Percentiles rank a stretch among this genome's conserved stretches.
Evolutionary conservation across 164 flowering plant species (phyloP).

Genomic region (Annona cherimola): DNA sequence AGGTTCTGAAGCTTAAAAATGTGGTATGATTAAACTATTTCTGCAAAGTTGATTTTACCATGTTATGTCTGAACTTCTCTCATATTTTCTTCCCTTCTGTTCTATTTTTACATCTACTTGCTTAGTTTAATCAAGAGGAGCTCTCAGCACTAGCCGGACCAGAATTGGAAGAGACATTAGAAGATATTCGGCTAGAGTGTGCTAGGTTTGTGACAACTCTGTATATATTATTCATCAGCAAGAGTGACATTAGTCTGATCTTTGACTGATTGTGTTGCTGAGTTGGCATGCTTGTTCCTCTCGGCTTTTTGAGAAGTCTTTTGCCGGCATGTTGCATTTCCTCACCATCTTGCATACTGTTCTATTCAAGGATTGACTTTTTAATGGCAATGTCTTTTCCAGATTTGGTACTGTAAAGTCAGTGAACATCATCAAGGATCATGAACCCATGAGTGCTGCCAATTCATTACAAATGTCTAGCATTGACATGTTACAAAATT

Average conservation of each 20-base stretch:
- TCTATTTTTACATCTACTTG: not conserved
- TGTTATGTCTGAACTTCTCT: constrained; percentile 2
- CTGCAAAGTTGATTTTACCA: not conserved
- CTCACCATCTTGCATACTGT: not conserved
- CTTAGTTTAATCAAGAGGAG: constrained; percentile 50
- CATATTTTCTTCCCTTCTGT: not conserved
- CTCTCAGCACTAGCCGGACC: constrained; percentile 44
- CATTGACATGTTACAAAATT: not conserved
- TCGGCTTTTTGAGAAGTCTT: not conserved
- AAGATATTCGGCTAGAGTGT: constrained; percentile 89
- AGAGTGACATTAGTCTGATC: not conserved
- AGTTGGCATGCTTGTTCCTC: not conserved
- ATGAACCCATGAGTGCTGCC: constrained; percentile 2
- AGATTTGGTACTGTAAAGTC: constrained; percentile 90
- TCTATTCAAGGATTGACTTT: not conserved
- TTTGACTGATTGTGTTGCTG: not conserved
- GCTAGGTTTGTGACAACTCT: constrained; percentile 45
- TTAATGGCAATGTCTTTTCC: constrained; percentile 17
- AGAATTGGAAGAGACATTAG: constrained; percentile 70
- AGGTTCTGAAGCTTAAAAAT: constrained; percentile 69
- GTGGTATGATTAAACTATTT: constrained; percentile 47
- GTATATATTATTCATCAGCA: not conserved
- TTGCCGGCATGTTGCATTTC: not conserved
- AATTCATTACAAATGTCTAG: constrained; percentile 18
- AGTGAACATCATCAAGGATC: constrained; percentile 41